These are phyloP conservation scores for Gracilariopsis chorda DNA, from an alignment of 23 red algal species.

Conservation along the genomic window DNA sequence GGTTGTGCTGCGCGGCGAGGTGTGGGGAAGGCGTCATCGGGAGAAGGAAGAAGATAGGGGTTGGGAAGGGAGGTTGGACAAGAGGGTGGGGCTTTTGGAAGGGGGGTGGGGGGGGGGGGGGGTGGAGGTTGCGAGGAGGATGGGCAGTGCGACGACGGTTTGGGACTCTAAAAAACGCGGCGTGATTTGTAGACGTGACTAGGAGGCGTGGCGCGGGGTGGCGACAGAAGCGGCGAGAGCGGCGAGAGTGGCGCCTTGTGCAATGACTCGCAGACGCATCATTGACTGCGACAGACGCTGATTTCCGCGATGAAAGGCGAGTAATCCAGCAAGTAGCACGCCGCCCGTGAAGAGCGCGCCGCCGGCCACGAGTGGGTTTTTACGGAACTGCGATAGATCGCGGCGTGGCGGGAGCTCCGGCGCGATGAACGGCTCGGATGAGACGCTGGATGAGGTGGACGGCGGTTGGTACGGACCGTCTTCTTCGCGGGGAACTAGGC, in stretches of 20 bases:
- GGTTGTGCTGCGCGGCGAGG: neutral
- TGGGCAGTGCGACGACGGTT: neutral
- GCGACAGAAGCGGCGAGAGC: slow-evolving; percentile 46
- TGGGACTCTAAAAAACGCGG: neutral
- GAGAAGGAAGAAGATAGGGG: neutral
- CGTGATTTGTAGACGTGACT: neutral
- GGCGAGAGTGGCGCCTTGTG: slow-evolving; percentile 73
- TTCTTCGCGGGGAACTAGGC: too few species aligned
- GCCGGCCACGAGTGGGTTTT: slow-evolving; percentile 76
- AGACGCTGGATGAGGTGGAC: too few species aligned
- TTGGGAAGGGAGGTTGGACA: neutral
- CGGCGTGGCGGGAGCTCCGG: neutral
- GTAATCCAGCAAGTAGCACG: slow-evolving; percentile 66
- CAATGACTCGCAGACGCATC: slow-evolving; percentile 77
- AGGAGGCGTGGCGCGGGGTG: neutral
- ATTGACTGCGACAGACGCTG: slow-evolving; percentile 58
- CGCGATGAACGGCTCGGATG: neutral
- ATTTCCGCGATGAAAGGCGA: slow-evolving; percentile 79
- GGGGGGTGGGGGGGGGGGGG: neutral
- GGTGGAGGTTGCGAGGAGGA: neutral
- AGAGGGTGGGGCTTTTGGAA: neutral
- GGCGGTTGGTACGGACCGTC: too few species aligned
- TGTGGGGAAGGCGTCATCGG: neutral
- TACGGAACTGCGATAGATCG: slow-evolving; percentile 39
- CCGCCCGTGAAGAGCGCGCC: slow-evolving; percentile 69